A percentile compares a stretch with the other conserved stretches of the same genome.
phyloP scores from a whole-genome alignment of 192 early-diverging fungal species.

The Backusella australiensis region DNA sequence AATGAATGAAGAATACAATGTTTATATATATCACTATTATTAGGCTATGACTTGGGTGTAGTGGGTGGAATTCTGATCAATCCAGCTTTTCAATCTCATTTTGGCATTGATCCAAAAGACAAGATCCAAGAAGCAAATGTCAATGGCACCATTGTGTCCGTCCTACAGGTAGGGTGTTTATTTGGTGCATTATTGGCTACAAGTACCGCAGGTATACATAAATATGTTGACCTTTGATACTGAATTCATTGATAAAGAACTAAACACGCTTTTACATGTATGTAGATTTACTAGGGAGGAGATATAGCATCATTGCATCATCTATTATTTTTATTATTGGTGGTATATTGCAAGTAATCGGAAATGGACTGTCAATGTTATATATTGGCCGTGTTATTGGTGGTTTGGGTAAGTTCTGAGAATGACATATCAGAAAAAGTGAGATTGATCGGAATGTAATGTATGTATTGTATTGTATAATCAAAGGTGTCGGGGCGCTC shows the following conservation, averaged over 20 bases:
- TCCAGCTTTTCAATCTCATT: conserved; percentile 17
- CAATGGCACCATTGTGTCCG: conserved; percentile 17
- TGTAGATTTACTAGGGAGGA: conserved; percentile 56
- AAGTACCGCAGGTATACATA: conserved; percentile 16
- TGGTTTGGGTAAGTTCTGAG: conserved; percentile 30
- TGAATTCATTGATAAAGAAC: no score
- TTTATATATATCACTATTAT: background rate
- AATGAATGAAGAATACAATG: no score
- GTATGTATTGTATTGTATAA: background rate
- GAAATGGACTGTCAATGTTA: conserved; percentile 35
- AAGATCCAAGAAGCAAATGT: conserved; percentile 13
- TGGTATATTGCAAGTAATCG: conserved; percentile 39
- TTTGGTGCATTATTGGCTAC: conserved; percentile 27
- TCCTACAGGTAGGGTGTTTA: conserved; percentile 26
- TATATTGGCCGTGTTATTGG: conserved; percentile 51
- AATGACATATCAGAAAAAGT: background rate
- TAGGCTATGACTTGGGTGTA: conserved; percentile 20
- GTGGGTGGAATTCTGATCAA: conserved; percentile 17
- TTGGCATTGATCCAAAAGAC: conserved; percentile 22
- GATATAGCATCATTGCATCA: conserved; percentile 54
- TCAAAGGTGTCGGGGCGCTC: conserved; percentile 12
- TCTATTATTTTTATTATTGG: conserved; percentile 64
- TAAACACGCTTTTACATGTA: no score
- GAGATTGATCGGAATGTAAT: background rate
- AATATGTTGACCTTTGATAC: background rate